Evolutionary conservation across 2,329 filamentous ascomycete species (phyloP).

Genomic region (Trichoderma oligosporum): DNA sequence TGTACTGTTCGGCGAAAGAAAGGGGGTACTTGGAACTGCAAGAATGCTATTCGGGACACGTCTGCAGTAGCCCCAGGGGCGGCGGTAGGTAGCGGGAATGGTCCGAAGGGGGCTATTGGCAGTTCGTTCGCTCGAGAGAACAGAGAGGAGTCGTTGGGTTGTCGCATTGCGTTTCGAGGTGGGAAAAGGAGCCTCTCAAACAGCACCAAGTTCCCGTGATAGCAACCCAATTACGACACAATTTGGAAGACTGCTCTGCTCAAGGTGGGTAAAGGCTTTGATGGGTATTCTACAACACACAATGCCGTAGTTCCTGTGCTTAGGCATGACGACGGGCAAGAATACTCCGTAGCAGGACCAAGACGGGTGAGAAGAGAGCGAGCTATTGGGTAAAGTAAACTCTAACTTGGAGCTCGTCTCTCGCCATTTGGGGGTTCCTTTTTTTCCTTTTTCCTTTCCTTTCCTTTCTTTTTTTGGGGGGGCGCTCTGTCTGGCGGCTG

Average conservation of each 20-base stretch:
- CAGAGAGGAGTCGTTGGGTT: conserved; percentile 15
- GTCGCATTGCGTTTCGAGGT: conserved; percentile 18
- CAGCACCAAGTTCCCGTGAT: background rate
- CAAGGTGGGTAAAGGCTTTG: conserved; percentile 3
- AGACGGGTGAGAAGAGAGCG: conserved; percentile 3
- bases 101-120: conserved; percentile 9
- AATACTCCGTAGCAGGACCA: conserved; percentile 7
- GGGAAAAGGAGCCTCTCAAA: conserved; percentile 11
- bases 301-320: conserved; percentile 6
- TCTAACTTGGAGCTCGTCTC: background rate
- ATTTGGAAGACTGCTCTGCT: conserved; percentile 6
- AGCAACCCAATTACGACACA: conserved; percentile 18
- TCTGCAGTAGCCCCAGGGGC: conserved; percentile 10
- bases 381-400: background rate
- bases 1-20: conserved; percentile 16
- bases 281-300: conserved; percentile 9
- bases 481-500: too few species aligned
- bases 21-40: conserved; percentile 16
- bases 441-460: background rate
- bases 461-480: background rate
- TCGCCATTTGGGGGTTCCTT: background rate
- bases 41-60: conserved; percentile 15
- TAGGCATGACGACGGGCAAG: conserved; percentile 6
- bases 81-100: background rate
- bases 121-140: conserved; percentile 15